Evolutionary conservation across 495 filamentous ascomycete species (phyloP).

Genomic region (Sphaerosporella brunnea): DNA sequence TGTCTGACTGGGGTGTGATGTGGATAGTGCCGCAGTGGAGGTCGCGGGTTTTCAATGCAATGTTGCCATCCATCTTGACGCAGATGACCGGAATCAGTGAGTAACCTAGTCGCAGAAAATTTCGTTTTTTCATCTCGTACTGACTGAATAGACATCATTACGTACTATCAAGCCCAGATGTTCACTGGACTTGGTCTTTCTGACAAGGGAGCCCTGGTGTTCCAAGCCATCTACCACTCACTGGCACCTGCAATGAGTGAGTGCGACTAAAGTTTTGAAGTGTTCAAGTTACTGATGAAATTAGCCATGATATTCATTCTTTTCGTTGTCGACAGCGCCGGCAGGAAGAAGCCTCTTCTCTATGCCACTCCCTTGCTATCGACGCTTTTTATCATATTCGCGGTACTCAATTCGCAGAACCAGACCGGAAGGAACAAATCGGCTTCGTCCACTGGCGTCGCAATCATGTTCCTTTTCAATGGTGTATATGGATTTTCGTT

Average conservation of each 20-base stretch:
- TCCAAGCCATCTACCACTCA: not conserved
- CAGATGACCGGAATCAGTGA: slow-evolving; percentile 32
- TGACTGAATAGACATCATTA: slow-evolving; percentile 32
- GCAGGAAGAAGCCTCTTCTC: not conserved
- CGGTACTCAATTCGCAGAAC: not conserved
- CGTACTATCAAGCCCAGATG: slow-evolving; percentile 41
- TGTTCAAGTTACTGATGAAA: not conserved
- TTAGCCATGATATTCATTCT: not conserved
- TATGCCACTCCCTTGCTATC: not conserved
- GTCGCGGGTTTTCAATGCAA: slow-evolving; percentile 30
- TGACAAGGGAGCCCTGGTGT: not conserved
- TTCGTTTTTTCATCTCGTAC: slow-evolving; percentile 1
- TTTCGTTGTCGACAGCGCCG: slow-evolving; percentile 4
- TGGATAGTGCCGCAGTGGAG: slow-evolving; percentile 34
- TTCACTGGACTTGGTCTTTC: slow-evolving; percentile 33
- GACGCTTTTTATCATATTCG: slow-evolving; percentile 4
- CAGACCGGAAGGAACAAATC: not conserved
- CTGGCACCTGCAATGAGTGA: not conserved
- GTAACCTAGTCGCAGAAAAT: slow-evolving; percentile 5
- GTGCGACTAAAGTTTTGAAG: too few relatives aligned
- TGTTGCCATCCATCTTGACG: slow-evolving; percentile 16
- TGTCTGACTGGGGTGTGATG: slow-evolving; percentile 32
- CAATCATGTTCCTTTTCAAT: slow-evolving; percentile 6
- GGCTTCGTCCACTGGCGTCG: not conserved
- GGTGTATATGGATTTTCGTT: not conserved